A percentile compares a stretch with the other conserved stretches of the same genome.
These are phyloP conservation scores for Glycine latifolia DNA, from an alignment of 306 rosid genomes.

Conservation along the genomic window DNA sequence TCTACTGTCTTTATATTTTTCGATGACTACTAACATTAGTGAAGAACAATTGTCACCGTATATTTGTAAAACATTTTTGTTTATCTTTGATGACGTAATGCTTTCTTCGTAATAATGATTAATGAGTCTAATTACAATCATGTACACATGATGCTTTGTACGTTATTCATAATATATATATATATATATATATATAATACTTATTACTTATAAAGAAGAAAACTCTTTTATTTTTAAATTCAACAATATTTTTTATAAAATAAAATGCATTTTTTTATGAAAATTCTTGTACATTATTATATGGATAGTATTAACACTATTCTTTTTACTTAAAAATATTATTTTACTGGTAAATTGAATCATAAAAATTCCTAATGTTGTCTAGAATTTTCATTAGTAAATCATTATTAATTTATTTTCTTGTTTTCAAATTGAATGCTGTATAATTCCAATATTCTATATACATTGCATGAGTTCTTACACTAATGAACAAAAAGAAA, in stretches of 20 bases:
- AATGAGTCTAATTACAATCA: too few relatives aligned
- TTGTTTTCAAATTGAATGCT: not conserved
- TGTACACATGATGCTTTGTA: too few relatives aligned
- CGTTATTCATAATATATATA: too few relatives aligned
- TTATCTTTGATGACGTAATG: not conserved
- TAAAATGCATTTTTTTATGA: too few relatives aligned
- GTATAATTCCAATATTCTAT: not conserved
- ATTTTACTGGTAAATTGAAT: not conserved
- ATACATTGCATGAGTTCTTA: not conserved
- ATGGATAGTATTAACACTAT: too few relatives aligned
- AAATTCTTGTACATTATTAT: too few relatives aligned
- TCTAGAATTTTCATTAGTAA: not conserved
- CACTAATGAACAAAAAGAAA: not conserved
- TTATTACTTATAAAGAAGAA: not conserved
- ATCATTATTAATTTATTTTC: not conserved
- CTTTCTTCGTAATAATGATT: not conserved
- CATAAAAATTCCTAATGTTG: not conserved
- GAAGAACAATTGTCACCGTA: too few relatives aligned
- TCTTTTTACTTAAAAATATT: not conserved
- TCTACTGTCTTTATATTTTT: too few relatives aligned
- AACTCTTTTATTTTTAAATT: not conserved
- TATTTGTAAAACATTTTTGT: too few relatives aligned
- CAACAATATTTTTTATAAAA: not conserved
- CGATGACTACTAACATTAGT: too few relatives aligned
- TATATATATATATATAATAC: too few relatives aligned